Percentiles rank a stretch among this genome's conserved stretches.
Evolutionary conservation across 768 basidiomycete species (phyloP).

Genomic region (Boletus tomentosulus): DNA sequence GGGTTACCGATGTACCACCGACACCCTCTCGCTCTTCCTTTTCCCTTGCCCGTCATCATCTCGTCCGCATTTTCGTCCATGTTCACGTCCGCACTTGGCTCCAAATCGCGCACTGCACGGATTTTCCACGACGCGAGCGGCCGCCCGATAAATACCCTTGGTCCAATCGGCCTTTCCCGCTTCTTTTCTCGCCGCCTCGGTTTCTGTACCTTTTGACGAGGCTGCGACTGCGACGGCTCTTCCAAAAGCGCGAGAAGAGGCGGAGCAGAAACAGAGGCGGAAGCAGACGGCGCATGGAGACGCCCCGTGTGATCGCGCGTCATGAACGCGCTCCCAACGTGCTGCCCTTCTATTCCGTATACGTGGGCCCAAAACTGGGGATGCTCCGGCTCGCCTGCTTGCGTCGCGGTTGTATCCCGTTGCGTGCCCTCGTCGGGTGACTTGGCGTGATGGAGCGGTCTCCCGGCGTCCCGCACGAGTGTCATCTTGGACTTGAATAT

Average conservation of each 20-base stretch:
- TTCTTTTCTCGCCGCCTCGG: background rate
- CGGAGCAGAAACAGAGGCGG: background rate
- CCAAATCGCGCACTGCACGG: slow-evolving; percentile 19
- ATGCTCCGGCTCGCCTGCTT: background rate
- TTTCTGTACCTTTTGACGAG: background rate
- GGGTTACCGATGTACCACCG: slow-evolving; percentile 23
- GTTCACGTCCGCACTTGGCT: slow-evolving; percentile 10
- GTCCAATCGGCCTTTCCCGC: background rate
- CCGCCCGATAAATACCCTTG: slow-evolving; percentile 24
- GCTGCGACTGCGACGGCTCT: background rate
- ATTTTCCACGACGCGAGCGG: slow-evolving; percentile 24
- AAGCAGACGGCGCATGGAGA: background rate
- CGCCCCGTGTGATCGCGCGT: slow-evolving; percentile 5
- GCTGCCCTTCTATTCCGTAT: slow-evolving; percentile 28
- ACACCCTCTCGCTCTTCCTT: background rate
- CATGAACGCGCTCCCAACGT: slow-evolving; percentile 26
- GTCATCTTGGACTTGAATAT: slow-evolving; percentile 21
- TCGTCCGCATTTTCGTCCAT: background rate
- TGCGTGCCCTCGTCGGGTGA: background rate
- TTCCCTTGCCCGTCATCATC: background rate
- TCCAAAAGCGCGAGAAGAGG: background rate
- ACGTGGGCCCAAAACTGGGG: slow-evolving; percentile 34
- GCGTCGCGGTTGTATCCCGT: background rate
- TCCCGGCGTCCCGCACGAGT: slow-evolving; percentile 18
- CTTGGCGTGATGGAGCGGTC: background rate